These are phyloP conservation scores for Coffea humblotiana DNA, from an alignment of 305 asterid genomes.

Conservation along the genomic window DNA sequence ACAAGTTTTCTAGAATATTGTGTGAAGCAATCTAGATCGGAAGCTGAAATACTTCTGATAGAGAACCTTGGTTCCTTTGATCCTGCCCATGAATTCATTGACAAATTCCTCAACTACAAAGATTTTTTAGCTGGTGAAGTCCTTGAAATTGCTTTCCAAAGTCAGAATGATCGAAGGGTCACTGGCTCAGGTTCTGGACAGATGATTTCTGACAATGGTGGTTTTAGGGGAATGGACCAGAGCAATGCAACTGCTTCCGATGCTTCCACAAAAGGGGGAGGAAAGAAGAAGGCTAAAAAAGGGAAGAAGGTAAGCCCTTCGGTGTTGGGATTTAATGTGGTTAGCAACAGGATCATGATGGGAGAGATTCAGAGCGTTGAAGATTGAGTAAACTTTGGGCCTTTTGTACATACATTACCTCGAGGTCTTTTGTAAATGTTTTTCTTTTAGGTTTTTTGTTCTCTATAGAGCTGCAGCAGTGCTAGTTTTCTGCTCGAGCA, in stretches of 20 bases:
- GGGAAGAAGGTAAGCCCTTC: conserved; percentile 77
- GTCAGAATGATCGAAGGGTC: conserved; percentile 41
- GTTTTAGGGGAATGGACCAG: conserved; percentile 28
- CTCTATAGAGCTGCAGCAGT: conserved; percentile 40
- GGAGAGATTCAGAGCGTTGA: conserved; percentile 84
- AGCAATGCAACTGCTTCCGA: conserved; percentile 35
- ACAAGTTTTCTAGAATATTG: conserved; percentile 74
- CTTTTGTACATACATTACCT: conserved; percentile 41
- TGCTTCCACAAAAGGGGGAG: conserved; percentile 43
- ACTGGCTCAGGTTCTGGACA: conserved; percentile 37
- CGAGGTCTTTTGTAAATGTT: conserved; percentile 38
- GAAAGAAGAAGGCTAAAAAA: conserved; percentile 65
- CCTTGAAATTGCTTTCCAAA: conserved; percentile 66
- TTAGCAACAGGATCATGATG: conserved; percentile 90
- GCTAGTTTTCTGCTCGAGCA: conserved; percentile 36
- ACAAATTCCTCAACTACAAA: conserved; percentile 70
- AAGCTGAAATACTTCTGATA: conserved; percentile 68
- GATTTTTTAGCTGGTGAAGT: conserved; percentile 68
- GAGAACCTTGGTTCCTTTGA: conserved; percentile 79
- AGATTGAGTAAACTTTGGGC: conserved; percentile 36
- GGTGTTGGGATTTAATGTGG: conserved; percentile 74
- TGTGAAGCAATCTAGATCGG: conserved; percentile 69
- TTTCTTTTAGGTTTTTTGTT: conserved; percentile 21
- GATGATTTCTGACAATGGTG: conserved; percentile 38
- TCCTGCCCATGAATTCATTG: conserved; percentile 74